Base-by-base conservation (phyloP, 257 asterid species). In the Datura wrightii region DNA sequence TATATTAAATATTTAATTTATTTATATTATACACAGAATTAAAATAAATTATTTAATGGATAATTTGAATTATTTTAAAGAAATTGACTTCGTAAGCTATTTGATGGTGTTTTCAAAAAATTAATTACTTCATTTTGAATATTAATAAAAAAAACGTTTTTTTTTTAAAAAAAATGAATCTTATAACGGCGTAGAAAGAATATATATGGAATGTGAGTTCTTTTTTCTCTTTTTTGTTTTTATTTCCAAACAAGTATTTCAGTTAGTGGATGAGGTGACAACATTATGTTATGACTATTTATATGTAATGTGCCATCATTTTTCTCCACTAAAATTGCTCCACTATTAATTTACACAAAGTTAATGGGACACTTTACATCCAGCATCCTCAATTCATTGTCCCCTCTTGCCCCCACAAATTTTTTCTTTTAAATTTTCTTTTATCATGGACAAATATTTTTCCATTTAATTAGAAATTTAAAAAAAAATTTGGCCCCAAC, bases 281-380 rank as follows among this genome's bases (percentile, higher is more conserved):
- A 50, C 44, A 76, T 31, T 50, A 50, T 66, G 19, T 39, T 41
- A 41, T 69, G 76, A 37, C 31, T 7, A 39, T 16, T 18, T 69
- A 16, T 9, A 6, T 58, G 2, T 18, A 3, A 14, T 37, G 76
- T 67, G 31, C 31, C 79, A 70, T 13, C 8, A 76, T 76, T 76
- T 31, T 16, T 50, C 39, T 76, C 82, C 82, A 76, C 46, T 31
- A 50, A 76, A 76, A 24, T 50, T 31, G 62, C 81, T 76, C 46
- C 81, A 76, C 62, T 6, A 76, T 3, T 31, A 11, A 50, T 76
- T 31, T 76, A 74, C 42, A 48, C 54, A 6, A 19, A 34, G 60
- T 24, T 74, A 31, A 76, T 24, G 82, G 62, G 4, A 76, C 62
- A 13, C 15, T 24, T 0, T 7, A 6, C 42, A 24, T 46, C n/a